phyloP scores from a whole-genome alignment of 1,284 basidiomycete species.

The Tilletia caries region DNA sequence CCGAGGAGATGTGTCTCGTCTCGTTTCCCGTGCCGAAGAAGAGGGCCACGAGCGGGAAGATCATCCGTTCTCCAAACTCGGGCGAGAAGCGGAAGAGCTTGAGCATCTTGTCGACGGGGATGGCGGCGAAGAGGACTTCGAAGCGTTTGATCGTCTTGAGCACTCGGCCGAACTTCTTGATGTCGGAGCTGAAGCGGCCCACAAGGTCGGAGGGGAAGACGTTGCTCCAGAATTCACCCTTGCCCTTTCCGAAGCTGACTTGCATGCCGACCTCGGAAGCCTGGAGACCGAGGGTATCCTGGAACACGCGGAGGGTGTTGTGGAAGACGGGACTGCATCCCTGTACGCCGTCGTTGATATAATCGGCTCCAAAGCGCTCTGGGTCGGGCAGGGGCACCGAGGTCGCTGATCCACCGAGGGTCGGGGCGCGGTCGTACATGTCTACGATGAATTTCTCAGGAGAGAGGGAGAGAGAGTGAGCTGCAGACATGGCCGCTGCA shows the following conservation, averaged over 20 bases:
- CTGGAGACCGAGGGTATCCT: conserved; percentile 39
- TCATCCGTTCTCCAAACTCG: conserved; percentile 63
- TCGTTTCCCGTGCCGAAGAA: conserved; percentile 67
- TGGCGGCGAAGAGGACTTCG: conserved; percentile 44
- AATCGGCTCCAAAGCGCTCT: conserved; percentile 38
- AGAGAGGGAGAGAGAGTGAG: conserved; percentile 37
- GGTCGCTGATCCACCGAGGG: conserved; percentile 43
- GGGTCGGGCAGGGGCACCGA: conserved; percentile 44
- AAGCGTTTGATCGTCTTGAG: conserved; percentile 45
- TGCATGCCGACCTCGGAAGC: conserved; percentile 44
- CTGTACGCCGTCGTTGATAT: conserved; percentile 50
- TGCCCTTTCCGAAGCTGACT: conserved; percentile 48
- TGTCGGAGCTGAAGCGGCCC: conserved; percentile 37
- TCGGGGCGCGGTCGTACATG: conserved; percentile 42
- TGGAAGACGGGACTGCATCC: conserved; percentile 42
- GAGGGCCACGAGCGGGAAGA: conserved; percentile 63
- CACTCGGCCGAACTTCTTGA: conserved; percentile 44
- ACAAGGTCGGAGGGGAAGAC: conserved; percentile 44
- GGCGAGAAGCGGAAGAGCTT: conserved; percentile 42
- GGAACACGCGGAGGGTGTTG: conserved; percentile 48
- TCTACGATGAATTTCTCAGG: conserved; percentile 39
- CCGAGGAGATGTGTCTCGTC: conserved; percentile 63
- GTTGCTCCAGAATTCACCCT: conserved; percentile 42
- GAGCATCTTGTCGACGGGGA: conserved; percentile 42
- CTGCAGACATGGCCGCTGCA: conserved; percentile 39